Conservation (phyloP, 805 yeast species). For the Yarrowia sp. region DNA sequence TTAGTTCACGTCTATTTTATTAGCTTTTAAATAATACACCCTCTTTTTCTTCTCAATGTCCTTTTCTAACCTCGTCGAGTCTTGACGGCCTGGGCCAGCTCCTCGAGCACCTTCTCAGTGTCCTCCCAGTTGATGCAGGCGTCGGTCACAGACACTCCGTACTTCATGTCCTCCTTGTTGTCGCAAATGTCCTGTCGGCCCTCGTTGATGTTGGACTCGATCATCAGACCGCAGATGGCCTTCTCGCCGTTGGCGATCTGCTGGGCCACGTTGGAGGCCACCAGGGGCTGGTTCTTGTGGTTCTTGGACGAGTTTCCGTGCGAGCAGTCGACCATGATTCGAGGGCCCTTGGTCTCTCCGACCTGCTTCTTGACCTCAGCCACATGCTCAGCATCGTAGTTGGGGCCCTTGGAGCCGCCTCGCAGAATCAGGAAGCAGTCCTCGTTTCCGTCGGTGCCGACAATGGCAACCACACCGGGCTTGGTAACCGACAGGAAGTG, state of each 20-base stretch:
- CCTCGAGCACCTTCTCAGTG: conserved; percentile 73
- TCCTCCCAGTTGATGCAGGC: conserved; percentile 93
- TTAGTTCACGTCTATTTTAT: conserved; percentile 8
- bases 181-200: conserved; percentile 94
- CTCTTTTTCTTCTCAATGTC: neutral
- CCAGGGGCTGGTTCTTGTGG: conserved; percentile 91
- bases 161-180: conserved; percentile 77
- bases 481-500: conserved; percentile 95
- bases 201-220: conserved; percentile 88
- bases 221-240: conserved; percentile 91
- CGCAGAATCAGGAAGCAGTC: conserved; percentile 90
- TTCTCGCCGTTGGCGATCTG: conserved; percentile 80
- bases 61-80: conserved; percentile 62
- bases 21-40: conserved; percentile 29
- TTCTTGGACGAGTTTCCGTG: conserved; percentile 95
- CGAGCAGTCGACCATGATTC: conserved; percentile 96
- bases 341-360: conserved; percentile 53
- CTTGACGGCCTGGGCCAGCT: conserved; percentile 80
- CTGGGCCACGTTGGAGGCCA: conserved; percentile 75
- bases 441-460: conserved; percentile 91
- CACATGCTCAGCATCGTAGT: conserved; percentile 80
- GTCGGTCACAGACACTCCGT: conserved; percentile 97
- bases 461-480: conserved; percentile 95
- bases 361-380: conserved; percentile 64
- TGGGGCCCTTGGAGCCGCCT: conserved; percentile 95